Base-by-base conservation (phyloP, 495 filamentous ascomycete species). In the Hypoxylon crocopeplum region DNA sequence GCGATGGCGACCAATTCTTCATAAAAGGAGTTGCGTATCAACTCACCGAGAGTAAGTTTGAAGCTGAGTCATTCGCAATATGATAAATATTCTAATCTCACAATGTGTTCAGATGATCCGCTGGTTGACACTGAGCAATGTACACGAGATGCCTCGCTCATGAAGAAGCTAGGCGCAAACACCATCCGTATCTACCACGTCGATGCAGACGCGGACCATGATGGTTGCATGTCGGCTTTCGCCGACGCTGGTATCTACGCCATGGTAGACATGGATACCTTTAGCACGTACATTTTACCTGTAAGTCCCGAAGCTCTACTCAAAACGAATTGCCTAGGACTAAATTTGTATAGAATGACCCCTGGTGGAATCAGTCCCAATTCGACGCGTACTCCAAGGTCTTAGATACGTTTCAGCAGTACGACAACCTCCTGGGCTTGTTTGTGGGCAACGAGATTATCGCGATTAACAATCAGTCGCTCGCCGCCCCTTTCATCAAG, bases 161-260 rank as follows among this genome's bases (percentile, higher is more conserved):
- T 96, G 92, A 75, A 89, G 66, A 83, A 84, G 29, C 72, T 96
- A 39, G 90, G 90, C 50, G 80, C 89, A 71, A 96, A 96, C 69
- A 78, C 88, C 15, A 93, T 96, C 66, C 90, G 92, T 37, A 89
- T 95, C 37, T 96, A 96, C 72, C 92, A 95, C 68, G 92, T 95
- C 48, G 88, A 93, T 62, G 69, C 89, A 2, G 66, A 68, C 13
- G 82, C 65, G 21, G 79, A 93, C 63, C 91, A 96, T 72, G 72
- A 81, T 50, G 88, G 80, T 22, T 91, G 88, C 72, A 90, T 91
- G 87, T 75, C 71, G 10, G 84, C 81, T 11, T 85, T 91, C 69
- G 82, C 79, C 15, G 78, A 86, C 61, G 83, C 81, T 19, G 88
- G 91, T 21, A 94, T 96, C 67, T 93, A 95, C 66, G 67, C 89